Evolutionary conservation across 805 yeast genomes (phyloP), one percentile per base, ranked within the genome.

Genomic region (Barnettozyma siamensis): DNA sequence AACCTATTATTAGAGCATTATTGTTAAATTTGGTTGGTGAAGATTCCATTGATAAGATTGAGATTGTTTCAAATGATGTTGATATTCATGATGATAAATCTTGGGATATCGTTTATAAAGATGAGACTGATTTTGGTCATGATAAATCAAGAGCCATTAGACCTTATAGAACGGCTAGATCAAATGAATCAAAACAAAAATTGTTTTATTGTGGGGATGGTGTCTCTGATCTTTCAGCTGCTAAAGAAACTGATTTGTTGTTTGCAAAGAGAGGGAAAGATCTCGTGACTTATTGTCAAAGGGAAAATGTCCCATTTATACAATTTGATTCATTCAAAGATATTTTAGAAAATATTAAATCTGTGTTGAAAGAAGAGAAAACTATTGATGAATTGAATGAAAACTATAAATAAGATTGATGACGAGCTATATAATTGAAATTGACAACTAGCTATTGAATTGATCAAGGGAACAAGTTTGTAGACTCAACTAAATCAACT

Each of bases 201-300:
- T 72, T 88, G 53, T 87, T 91, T 61, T 93, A 93, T 69, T 86
- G 95, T 57, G 99, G 99, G 44, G 99, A 93, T 62, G 99, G 99
- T 49, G 96, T 93, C 26, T 82, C 94, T 35, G 99, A 93, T 63
- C 70, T 93, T 52, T 78, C 88, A 43, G 99, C 99, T 19, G 97
- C 98, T 19, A 82, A 84, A 58, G 96, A 93, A 63, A 88, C 99
- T 31, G 91, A 93, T 62, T 70, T 91, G 51, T 67, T 93, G 50
- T 93, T 91, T 64, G 99, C 99, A 35, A 91, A 88, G 67, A 78
- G 78, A 49, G 99, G 97, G 37, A 79, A 83, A 55, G 98, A 93
- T 59, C 73, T 93, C 53, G 83, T 91, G 51, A 81, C 80, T 31
- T 91, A 79, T 67, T 93, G 98, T 66, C 73, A 73, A 51, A 69